Evolutionary conservation across 202 grass and related monocot species (phyloP), one percentile per base, ranked within the genome.

Genomic region (Digitaria exilis): DNA sequence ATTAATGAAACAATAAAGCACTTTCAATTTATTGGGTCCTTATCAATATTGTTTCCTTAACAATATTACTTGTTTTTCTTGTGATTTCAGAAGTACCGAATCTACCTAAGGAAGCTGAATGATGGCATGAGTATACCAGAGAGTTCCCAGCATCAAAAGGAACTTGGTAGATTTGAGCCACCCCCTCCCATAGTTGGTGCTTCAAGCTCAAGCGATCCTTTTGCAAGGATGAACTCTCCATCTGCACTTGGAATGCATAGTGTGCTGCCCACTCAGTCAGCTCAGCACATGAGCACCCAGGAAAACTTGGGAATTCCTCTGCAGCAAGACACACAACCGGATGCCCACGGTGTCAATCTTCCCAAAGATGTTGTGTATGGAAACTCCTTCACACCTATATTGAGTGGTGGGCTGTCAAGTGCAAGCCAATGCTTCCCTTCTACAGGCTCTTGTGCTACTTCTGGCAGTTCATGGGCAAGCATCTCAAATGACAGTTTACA

Each of bases 81-180:
- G 11, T 83, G 78, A 45, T 84, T 90, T 79, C 88, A 97, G 89
- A 97, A 94, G 45, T 92, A 97, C 19, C 69, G 78, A 2, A 15
- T 88, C 13, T 84, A 80, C 58, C 30, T 92, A 28, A 94, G 91
- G 63, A 86, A 83, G 35, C 1, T 82, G 39, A 81, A 51, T 65
- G 7, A 15, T 32, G 50, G 65, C 42, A 82, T 84, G 49, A 57
- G 74, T 69, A 28, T 66, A 57, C 60, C n/a, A 5, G 82, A 79
- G 48, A 59, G 52, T 82, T 79, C 83, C 22, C 69, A 81, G 41
- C 59, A 94, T 49, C 87, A 63, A 13, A 43, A 67, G 68, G 48
- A 61, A 42, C 34, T 60, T 35, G 76, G 74, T 9, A 90, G 63
- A 62, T 69, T 66, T 49, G 19, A 32, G n/a, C 57, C 80, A 14